Percentiles rank a stretch among this genome's conserved stretches.
These are phyloP conservation scores for Diaporthe sp. DNA, from an alignment of 2,329 filamentous ascomycete species.

Conservation along the genomic window DNA sequence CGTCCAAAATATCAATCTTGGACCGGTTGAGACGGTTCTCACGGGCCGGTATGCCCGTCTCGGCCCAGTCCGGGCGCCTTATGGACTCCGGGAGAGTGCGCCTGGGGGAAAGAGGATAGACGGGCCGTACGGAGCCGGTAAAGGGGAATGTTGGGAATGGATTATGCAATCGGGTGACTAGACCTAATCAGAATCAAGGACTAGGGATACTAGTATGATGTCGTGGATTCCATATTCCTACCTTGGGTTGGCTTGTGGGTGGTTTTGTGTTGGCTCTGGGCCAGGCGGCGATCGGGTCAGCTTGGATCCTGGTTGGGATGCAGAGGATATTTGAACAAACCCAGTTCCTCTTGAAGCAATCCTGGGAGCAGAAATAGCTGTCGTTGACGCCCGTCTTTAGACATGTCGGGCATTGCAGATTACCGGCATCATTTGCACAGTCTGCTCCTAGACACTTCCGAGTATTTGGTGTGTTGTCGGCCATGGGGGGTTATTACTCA, in stretches of 20 bases:
- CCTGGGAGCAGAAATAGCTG: constrained; percentile 97
- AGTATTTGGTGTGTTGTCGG: not conserved
- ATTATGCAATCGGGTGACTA: constrained; percentile 87
- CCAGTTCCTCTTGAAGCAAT: constrained; percentile 99
- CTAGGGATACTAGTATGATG: constrained; percentile 73
- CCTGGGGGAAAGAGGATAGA: constrained; percentile 87
- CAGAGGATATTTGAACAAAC: constrained; percentile 65
- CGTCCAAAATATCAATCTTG: constrained; percentile 83
- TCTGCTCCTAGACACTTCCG: constrained; percentile 85
- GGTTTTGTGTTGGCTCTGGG: constrained; percentile 62
- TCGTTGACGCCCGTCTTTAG: constrained; percentile 89
- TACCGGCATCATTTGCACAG: constrained; percentile 88
- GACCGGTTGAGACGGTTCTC: constrained; percentile 75
- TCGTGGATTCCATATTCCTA: constrained; percentile 79
- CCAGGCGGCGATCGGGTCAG: constrained; percentile 39
- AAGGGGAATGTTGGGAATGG: constrained; percentile 91
- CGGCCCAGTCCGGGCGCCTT: constrained; percentile 87
- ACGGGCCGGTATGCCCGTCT: constrained; percentile 78
- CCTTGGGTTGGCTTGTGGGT: constrained; percentile 90
- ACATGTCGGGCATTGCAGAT: constrained; percentile 94
- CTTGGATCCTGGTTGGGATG: not conserved
- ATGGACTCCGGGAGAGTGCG: constrained; percentile 85
- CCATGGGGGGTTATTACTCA: not conserved
- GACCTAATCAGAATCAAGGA: constrained; percentile 64
- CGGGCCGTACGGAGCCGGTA: constrained; percentile 85